Evolutionary conservation across 2,329 filamentous ascomycete species (phyloP).

Genomic region (Metarhizium album): DNA sequence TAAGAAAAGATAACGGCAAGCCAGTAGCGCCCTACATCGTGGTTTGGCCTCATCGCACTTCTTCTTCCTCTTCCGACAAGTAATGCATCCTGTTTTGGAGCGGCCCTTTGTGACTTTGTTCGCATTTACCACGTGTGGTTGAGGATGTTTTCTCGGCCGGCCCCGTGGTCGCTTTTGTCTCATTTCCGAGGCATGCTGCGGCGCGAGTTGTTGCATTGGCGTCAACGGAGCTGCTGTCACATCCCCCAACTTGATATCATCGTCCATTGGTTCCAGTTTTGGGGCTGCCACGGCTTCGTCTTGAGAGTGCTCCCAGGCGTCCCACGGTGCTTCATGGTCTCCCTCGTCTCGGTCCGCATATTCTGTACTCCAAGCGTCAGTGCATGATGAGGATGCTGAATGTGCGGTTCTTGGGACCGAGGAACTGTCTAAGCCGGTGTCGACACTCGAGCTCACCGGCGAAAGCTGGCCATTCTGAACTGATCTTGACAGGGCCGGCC

Average conservation of each 20-base stretch:
- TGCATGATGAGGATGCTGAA: constrained; percentile 35
- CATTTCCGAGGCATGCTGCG: constrained; percentile 17
- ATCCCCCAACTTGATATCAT: constrained; percentile 43
- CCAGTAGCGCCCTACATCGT: constrained; percentile 34
- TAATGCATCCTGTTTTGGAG: constrained; percentile 59
- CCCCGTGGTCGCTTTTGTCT: constrained; percentile 61
- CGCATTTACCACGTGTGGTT: constrained; percentile 43
- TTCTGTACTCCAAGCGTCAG: constrained; percentile 33
- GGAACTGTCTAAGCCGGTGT: constrained; percentile 28
- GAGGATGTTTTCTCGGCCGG: constrained; percentile 70
- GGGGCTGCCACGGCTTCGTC: constrained; percentile 37
- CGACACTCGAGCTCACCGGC: constrained; percentile 40
- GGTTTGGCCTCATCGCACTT: constrained; percentile 62
- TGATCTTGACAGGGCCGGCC: constrained; percentile 15
- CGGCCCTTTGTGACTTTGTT: constrained; percentile 69
- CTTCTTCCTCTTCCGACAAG: constrained; percentile 59
- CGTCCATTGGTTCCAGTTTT: constrained; percentile 47
- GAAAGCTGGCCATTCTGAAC: constrained; percentile 39
- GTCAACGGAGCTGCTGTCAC: constrained; percentile 31
- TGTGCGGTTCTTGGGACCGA: constrained; percentile 31
- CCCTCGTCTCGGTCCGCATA: constrained; percentile 27
- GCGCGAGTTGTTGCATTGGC: constrained; percentile 10
- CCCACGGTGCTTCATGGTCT: constrained; percentile 35
- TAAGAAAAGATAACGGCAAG: neutral
- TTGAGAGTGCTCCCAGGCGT: constrained; percentile 37